Percentiles rank a stretch among this genome's conserved stretches.
Conservation (phyloP, 495 filamentous ascomycete species). For the Trichoderma erinaceum region DNA sequence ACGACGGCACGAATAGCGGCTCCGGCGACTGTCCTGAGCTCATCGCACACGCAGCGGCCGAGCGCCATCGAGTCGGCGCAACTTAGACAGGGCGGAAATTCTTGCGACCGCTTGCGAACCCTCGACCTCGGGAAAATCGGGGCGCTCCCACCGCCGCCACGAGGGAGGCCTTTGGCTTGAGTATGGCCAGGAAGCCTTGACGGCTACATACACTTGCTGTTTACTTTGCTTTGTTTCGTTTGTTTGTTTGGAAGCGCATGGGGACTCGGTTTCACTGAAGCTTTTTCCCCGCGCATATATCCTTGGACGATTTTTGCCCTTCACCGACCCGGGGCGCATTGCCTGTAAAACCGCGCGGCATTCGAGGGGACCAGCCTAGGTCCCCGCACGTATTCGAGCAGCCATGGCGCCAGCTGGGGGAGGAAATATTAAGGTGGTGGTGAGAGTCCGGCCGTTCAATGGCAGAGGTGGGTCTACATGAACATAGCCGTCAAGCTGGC, state of each 20-base stretch:
- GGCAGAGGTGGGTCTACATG: conserved; percentile 64
- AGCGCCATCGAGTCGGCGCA: conserved; percentile 4
- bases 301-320: background rate
- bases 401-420: conserved; percentile 71
- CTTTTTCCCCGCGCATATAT: background rate
- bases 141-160: background rate
- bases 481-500: conserved; percentile 14
- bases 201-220: background rate
- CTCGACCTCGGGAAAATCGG: conserved; percentile 6
- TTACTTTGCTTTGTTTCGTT: background rate
- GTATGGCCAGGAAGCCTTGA: conserved; percentile 2
- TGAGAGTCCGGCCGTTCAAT: conserved; percentile 89
- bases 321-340: conserved; percentile 10
- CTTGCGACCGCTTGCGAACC: conserved; percentile 4
- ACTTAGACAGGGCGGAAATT: background rate
- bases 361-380: conserved; percentile 16
- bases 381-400: conserved; percentile 16
- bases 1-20: background rate
- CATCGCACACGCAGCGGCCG: background rate
- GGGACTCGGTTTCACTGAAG: background rate
- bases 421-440: conserved; percentile 99
- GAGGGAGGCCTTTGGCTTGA: background rate
- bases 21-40: background rate
- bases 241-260: background rate
- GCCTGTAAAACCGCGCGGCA: conserved; percentile 5